phyloP scores from a whole-genome alignment of 257 asterid species.

The Dorcoceras hygrometricum region DNA sequence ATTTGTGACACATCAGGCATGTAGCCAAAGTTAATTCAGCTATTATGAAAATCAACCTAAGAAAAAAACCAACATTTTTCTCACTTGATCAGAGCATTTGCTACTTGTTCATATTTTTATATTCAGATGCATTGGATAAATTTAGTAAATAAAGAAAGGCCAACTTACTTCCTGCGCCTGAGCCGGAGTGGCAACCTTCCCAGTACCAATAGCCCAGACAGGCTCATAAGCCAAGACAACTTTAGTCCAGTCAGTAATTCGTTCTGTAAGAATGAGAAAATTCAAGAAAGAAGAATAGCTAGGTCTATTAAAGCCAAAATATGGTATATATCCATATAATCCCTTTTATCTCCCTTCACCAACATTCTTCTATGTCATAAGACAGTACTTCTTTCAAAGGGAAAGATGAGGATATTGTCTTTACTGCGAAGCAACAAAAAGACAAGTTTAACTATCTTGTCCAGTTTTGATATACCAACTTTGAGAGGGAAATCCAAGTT shows the following conservation, averaged over 20 bases:
- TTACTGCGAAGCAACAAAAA: neutral
- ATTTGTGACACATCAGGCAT: neutral
- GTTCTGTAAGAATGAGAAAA: slow-evolving; percentile 3
- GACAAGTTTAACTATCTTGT: slow-evolving; percentile 1
- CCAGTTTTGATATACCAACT: neutral
- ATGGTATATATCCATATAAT: neutral
- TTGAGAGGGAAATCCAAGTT: neutral
- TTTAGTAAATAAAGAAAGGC: neutral
- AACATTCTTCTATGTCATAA: neutral
- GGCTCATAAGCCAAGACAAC: too few relatives aligned
- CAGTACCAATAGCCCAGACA: too few relatives aligned
- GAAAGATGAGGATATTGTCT: too few relatives aligned
- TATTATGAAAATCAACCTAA: neutral
- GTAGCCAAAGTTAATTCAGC: slow-evolving; percentile 15
- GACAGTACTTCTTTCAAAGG: too few relatives aligned
- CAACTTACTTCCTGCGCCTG: too few relatives aligned
- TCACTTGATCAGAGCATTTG: neutral
- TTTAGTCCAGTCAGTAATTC: too few relatives aligned
- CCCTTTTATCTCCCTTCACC: neutral
- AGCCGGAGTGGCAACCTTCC: too few relatives aligned
- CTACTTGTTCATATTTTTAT: neutral
- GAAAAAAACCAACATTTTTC: neutral
- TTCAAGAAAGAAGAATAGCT: neutral
- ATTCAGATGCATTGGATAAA: neutral
- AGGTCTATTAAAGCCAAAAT: neutral